A percentile compares a stretch with the other conserved stretches of the same genome.
Evolutionary conservation across 345 rosid species (phyloP).

Genomic region (Mercurialis annua): DNA sequence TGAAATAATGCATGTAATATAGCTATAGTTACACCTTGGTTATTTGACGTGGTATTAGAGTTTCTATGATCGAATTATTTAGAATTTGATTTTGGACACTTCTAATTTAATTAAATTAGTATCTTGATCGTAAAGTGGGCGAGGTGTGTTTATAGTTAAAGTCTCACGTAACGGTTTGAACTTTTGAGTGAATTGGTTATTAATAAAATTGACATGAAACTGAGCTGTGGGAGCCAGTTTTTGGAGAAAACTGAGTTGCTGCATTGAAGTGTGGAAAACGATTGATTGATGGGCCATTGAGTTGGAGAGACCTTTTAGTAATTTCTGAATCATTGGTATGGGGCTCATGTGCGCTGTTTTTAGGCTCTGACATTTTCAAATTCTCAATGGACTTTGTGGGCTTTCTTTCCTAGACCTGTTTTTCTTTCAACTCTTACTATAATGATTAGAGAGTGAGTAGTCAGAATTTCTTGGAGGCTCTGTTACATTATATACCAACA

Average conservation of each 20-base stretch:
- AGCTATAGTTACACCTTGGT: too few species aligned
- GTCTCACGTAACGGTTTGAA: too few species aligned
- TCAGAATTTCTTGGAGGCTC: conserved; percentile 1
- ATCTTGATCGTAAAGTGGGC: too few species aligned
- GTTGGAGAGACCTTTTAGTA: conserved; percentile 6
- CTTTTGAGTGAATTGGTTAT: too few species aligned
- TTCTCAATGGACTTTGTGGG: conserved; percentile 14
- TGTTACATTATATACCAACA: background rate
- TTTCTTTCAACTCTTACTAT: background rate
- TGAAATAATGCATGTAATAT: conserved; percentile 7
- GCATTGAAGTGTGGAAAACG: background rate
- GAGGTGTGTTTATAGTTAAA: too few species aligned
- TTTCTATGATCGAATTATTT: too few species aligned
- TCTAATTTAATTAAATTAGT: too few species aligned
- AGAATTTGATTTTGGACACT: too few species aligned
- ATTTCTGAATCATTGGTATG: conserved; percentile 10
- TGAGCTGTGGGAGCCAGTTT: conserved; percentile 3
- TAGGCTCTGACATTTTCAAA: conserved; percentile 7
- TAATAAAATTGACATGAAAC: conserved; percentile 12
- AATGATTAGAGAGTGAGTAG: conserved; percentile 3
- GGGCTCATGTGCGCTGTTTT: conserved; percentile 17
- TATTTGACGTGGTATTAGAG: too few species aligned
- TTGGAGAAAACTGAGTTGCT: conserved; percentile 5
- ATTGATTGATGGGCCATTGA: conserved; percentile 7
- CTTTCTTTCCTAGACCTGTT: conserved; percentile 1